Base-by-base conservation (phyloP, 2,329 filamentous ascomycete species). In the Sclerotinia spermophila region DNA sequence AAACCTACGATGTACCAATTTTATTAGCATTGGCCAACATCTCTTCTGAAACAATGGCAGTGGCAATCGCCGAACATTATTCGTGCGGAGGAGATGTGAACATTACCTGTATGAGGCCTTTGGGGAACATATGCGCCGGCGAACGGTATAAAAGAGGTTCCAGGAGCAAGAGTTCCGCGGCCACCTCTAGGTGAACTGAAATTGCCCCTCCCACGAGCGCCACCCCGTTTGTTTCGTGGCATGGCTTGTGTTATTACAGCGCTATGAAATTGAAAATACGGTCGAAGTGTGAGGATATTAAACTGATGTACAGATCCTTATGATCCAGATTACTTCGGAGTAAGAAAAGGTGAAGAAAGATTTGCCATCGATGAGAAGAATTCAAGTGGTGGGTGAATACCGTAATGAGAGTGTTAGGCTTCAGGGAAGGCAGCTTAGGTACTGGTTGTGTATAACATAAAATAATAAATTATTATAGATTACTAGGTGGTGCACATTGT, bases 121-220 rank as follows among this genome's bases (percentile, higher is more conserved):
- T 70, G 71, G 21, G 72, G 68, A 30, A 71, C 48, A 56, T 70
- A 72, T 35, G 74, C 69, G 53, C 74, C 74, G 66, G 61, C 56
- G 44, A 76, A 77, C 17, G 73, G 76, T 44, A 72, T 59, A 60
- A 74, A 77, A 8, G 71, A 72, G 15, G 72, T 66, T 27, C 74
- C 72, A 58, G 51, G 60, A 66, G 38, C 66, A 5, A 45, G 51
- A 38, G 42, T 66, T 65, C 48, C 64, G 42, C 68, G 56, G 53
- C 71, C 68, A 66, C 71, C 72, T 59, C 71, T 71, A 17, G 59
- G 66, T 33, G 48, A 51, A 40, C 68, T 71, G 42, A 62, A 68
- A 65, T 72, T 74, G 51, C 72, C 71, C 68, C 72, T 73, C 71
- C 60, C 44, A 30, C 38, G 59, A 55, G 40, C 33, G 56, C 40